Base-by-base conservation (phyloP, 2,329 filamentous ascomycete genomes). In the Colletotrichum liriopes region DNA sequence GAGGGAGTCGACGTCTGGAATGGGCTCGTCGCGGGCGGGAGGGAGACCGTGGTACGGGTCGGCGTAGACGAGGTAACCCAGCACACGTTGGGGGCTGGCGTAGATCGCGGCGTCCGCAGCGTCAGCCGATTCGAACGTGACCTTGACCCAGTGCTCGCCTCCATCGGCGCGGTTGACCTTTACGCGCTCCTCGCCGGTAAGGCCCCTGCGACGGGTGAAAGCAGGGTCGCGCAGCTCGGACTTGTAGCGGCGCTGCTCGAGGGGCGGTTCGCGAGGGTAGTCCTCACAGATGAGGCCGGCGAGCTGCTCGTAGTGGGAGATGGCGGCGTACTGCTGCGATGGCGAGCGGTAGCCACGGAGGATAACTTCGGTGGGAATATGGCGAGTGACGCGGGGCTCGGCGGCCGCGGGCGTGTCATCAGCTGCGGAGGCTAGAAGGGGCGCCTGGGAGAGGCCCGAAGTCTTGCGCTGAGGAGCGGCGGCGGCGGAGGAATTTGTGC, bases 271-370 rank as follows among this genome's bases (percentile, higher is more conserved):
- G 74, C 96, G 92, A 11, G 95, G 91, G 82, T 98, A 98, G 83
- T 98, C 95, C 84, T 98, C 96, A 82, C 95, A 95, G 79, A 98
- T 94, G 74, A 90, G 85, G 35, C 95, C 95, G 8, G 94, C 96
- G 52, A 97, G 91, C 72, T 92, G 90, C 84, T 98, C 96, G 84
- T 93, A 98, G 83, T 94, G 94, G 76, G 93, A 91, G 77, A 98
- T 92, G 43, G 95, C 95, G 37, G 95, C 94, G 88, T 96, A 98
- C 85, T 94, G 87, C 82, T 92, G 84, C 81, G 90, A 81, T 1
- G 86, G 80, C 20, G 87, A 88, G 67, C 86, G 85, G 82, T 95
- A 98, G 39, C 96, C 96, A 76, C 95, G 93, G 20, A 98, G 86
- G 67, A 98, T 91, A 74, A 97, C 90, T 82, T 98, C 95, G 49